These are phyloP conservation scores for Vinca minor DNA, from an alignment of 257 asterid species.

Conservation along the genomic window DNA sequence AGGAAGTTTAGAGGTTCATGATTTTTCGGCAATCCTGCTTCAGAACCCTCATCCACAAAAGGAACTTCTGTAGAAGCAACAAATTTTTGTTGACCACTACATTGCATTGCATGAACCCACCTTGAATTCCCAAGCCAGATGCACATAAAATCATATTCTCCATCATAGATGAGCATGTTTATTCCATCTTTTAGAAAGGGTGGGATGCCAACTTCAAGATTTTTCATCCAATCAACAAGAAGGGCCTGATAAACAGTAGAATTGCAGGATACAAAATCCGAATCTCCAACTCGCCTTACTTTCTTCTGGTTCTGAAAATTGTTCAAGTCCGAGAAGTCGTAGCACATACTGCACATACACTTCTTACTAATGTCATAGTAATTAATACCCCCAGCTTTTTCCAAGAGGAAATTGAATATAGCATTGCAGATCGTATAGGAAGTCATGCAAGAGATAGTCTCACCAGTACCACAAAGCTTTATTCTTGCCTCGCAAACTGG, in stretches of 20 bases:
- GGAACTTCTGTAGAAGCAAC: slow-evolving; percentile 49
- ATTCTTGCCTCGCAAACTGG: slow-evolving; percentile 73
- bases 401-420: slow-evolving; percentile 49
- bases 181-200: slow-evolving; percentile 29
- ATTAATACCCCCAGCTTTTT: slow-evolving; percentile 62
- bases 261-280: slow-evolving; percentile 31
- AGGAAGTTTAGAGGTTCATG: slow-evolving; percentile 83
- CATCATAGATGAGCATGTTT: slow-evolving; percentile 30
- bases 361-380: slow-evolving; percentile 32
- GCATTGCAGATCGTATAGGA: slow-evolving; percentile 69
- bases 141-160: slow-evolving; percentile 37
- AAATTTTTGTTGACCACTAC: slow-evolving; percentile 78
- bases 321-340: slow-evolving; percentile 35
- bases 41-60: slow-evolving; percentile 59
- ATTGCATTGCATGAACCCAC: slow-evolving; percentile 95
- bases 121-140: slow-evolving; percentile 70
- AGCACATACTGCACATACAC: slow-evolving; percentile 27
- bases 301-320: slow-evolving; percentile 20
- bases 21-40: slow-evolving; percentile 65
- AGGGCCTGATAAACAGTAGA: slow-evolving; percentile 24
- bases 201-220: slow-evolving; percentile 31
- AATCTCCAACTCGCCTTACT: slow-evolving; percentile 30
- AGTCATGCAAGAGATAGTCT: slow-evolving; percentile 76
- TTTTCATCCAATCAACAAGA: slow-evolving; percentile 35
- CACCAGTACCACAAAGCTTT: slow-evolving; percentile 86